A percentile compares a stretch with the other conserved stretches of the same genome.
Conservation (phyloP, 2,329 filamentous ascomycete species). For the Colletotrichum sp. region DNA sequence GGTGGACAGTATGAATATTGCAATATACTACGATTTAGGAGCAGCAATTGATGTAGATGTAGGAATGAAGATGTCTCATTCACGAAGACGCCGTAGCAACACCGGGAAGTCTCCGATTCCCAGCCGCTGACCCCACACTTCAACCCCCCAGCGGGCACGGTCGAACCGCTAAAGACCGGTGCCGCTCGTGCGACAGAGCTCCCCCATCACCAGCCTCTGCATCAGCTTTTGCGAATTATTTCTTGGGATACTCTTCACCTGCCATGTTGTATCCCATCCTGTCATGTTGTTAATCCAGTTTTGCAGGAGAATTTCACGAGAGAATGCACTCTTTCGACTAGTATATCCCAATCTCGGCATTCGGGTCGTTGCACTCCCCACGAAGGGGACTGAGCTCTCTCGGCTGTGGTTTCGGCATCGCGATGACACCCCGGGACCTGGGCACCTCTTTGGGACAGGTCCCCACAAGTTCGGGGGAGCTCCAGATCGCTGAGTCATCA, state of each 20-base stretch:
- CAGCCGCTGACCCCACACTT: conserved; percentile 3
- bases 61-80: background rate
- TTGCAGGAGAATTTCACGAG: background rate
- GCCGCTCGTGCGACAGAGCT: background rate
- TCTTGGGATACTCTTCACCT: background rate
- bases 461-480: background rate
- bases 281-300: background rate
- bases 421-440: background rate
- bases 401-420: conserved; percentile 6
- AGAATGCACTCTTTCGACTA: background rate
- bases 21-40: background rate
- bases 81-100: background rate
- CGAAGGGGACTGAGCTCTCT: background rate
- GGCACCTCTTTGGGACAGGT: background rate
- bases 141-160: background rate
- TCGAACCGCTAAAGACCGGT: background rate
- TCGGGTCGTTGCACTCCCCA: background rate
- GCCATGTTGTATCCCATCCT: background rate
- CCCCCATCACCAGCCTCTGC: background rate
- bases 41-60: background rate
- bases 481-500: conserved; percentile 7
- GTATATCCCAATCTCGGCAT: background rate
- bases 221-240: background rate
- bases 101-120: background rate
- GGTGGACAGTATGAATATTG: background rate